phyloP scores from a whole-genome alignment of 163 green algal genomes.

The Scenedesmus sp. region DNA sequence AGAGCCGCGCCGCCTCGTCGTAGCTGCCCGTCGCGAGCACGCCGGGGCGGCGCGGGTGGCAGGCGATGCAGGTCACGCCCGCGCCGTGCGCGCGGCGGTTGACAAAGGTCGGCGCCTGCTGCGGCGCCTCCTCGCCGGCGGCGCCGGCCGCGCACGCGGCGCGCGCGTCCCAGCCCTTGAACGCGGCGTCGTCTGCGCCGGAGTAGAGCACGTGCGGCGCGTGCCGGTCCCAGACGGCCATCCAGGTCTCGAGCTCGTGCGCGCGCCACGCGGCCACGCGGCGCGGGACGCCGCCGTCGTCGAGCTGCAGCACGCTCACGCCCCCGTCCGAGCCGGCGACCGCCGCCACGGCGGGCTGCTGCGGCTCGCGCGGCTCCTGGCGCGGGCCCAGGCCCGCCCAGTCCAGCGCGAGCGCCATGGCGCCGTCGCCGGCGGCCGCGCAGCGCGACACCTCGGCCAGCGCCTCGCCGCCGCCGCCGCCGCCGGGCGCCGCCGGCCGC shows the following conservation, averaged over 20 bases:
- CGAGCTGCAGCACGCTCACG: too few relatives aligned
- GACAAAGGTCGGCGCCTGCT: constrained; percentile 51
- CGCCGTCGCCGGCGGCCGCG: constrained; percentile 36
- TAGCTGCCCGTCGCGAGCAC: constrained; percentile 87
- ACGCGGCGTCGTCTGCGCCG: constrained; percentile 85
- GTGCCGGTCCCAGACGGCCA: constrained; percentile 62
- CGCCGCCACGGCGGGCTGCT: too few relatives aligned
- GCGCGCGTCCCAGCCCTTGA: constrained; percentile 87
- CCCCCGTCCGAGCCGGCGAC: too few relatives aligned
- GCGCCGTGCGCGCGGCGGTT: constrained; percentile 76
- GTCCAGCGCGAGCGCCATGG: constrained; percentile 69
- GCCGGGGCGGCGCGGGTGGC: constrained; percentile 62
- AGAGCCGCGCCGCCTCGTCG: constrained; percentile 86
- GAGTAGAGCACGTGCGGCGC: constrained; percentile 74
- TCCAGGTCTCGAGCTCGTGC: constrained; percentile 86
- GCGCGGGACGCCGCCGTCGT: constrained; percentile 19
- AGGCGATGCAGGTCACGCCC: constrained; percentile 87
- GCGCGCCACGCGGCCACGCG: constrained; percentile 60
- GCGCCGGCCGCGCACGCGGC: constrained; percentile 9
- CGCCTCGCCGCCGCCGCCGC: not conserved
- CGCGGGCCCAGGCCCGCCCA: constrained; percentile 38
- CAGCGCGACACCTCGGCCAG: constrained; percentile 22
- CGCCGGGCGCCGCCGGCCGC: not conserved
- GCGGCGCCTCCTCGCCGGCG: constrained; percentile 4
- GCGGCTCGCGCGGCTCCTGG: constrained; percentile 4